These are phyloP conservation scores for Dillenia turbinata DNA, from an alignment of 164 flowering plant species.

Conservation along the genomic window DNA sequence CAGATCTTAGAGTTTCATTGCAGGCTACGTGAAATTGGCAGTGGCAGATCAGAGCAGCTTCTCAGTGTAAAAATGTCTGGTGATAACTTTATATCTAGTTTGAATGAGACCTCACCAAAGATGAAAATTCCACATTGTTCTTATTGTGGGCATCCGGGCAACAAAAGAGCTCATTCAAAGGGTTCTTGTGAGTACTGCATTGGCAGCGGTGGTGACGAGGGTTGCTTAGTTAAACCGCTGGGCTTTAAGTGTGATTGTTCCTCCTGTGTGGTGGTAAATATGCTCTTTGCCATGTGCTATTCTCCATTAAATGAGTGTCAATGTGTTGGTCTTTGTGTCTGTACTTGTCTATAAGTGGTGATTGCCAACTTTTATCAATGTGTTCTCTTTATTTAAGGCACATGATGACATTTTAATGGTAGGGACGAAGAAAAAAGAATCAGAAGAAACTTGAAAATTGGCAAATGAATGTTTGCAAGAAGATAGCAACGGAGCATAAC, in stretches of 20 bases:
- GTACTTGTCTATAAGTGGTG: too few relatives aligned
- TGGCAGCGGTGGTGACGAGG: slow-evolving; percentile 16
- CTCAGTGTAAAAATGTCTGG: slow-evolving; percentile 13
- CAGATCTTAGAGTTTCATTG: slow-evolving; percentile 9
- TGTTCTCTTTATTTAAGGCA: not conserved
- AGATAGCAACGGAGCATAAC: slow-evolving; percentile 53
- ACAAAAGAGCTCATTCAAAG: slow-evolving; percentile 62
- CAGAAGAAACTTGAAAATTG: slow-evolving; percentile 54
- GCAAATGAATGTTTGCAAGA: slow-evolving; percentile 58
- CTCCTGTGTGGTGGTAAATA: slow-evolving; percentile 53
- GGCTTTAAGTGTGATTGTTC: slow-evolving; percentile 75
- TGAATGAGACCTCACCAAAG: slow-evolving; percentile 27
- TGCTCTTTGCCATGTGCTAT: slow-evolving; percentile 1
- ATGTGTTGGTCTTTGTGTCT: not conserved
- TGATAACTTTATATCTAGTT: slow-evolving; percentile 11
- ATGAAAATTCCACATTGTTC: slow-evolving; percentile 72
- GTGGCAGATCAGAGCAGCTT: slow-evolving; percentile 18
- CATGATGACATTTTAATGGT: slow-evolving; percentile 17
- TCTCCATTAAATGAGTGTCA: not conserved
- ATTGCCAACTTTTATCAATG: too few relatives aligned
- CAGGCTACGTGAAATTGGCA: slow-evolving; percentile 70
- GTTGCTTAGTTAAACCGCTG: slow-evolving; percentile 58
- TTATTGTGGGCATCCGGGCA: slow-evolving; percentile 93
- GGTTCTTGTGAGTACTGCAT: slow-evolving; percentile 61
- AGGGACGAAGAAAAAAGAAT: slow-evolving; percentile 52